A percentile compares a stretch with the other conserved stretches of the same genome.
phyloP scores from a whole-genome alignment of 139 green algal genomes.

The Yamagishiella unicocca region DNA sequence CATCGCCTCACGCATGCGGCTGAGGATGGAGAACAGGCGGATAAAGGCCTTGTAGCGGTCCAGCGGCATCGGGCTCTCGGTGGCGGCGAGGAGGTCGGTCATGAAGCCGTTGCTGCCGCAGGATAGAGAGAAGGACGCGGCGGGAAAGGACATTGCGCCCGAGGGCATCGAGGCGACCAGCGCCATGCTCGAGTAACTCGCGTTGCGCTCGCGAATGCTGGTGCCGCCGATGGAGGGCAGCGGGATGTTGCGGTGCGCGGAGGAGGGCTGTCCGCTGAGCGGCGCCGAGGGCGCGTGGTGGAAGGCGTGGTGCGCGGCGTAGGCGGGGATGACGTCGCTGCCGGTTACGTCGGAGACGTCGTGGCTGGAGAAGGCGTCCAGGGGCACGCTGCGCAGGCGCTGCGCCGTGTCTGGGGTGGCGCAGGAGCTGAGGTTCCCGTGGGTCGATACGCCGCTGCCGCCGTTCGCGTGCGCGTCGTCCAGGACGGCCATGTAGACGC shows the following conservation, averaged over 20 bases:
- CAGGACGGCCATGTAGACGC: conserved; percentile 25
- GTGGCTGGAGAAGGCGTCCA: background rate
- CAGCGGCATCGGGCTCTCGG: conserved; percentile 35
- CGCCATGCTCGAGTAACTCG: conserved; percentile 5
- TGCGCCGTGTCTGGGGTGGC: conserved; percentile 2
- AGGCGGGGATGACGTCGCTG: background rate
- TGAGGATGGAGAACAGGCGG: conserved; percentile 17
- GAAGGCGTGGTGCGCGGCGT: background rate
- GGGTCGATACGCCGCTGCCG: background rate
- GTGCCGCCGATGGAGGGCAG: background rate
- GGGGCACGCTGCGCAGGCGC: conserved; percentile 32
- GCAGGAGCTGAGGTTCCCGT: background rate
- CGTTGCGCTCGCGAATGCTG: conserved; percentile 13
- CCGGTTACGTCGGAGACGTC: background rate
- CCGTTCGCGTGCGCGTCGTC: background rate
- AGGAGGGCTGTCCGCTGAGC: background rate
- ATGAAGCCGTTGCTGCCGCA: conserved; percentile 25
- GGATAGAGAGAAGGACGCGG: background rate
- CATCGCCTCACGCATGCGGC: background rate
- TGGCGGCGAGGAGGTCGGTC: conserved; percentile 21
- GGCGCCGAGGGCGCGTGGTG: background rate
- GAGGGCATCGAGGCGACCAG: background rate
- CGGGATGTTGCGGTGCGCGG: background rate
- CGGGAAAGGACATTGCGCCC: background rate
- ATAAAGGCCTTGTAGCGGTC: conserved; percentile 47